Evolutionary conservation across 2,329 filamentous ascomycete genomes (phyloP), one percentile per base, ranked within the genome.

Genomic region (Alternaria sp.): DNA sequence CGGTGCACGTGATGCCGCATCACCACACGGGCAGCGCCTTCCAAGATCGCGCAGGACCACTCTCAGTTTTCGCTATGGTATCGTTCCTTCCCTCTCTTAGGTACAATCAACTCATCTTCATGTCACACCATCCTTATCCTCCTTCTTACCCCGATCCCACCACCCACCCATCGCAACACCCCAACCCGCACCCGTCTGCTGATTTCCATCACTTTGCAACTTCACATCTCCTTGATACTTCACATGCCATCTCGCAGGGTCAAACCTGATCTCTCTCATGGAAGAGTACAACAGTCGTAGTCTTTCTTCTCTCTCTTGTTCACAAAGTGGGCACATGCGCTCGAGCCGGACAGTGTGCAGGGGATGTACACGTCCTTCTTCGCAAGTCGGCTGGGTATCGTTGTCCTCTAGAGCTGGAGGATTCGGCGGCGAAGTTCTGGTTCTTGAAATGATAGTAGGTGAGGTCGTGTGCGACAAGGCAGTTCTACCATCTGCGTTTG

Each of bases 1-100:
- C 20, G 11, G 25, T 20, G 55, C 66, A 68, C 66, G 66, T 68
- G 66, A 66, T 53, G 21, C 45, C 18, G 33, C 46, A 60, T 49
- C 50, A 55, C 30, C 44, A 41, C 37, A 28, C 26, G 26, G 26
- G 25, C 9, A 55, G 45, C 23, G 23, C 33, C 23, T n/a, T 28
- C 37, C 30, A 25, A 50, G 23, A 5, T 18, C 46, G 53, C 37
- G 15, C 20, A 15, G 12, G 15, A 20, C 9, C 33, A 49, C 49
- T 14, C n/a, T 28, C 37, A 28, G 12, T 25, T n/a, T 30, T 33
- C 10, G 15, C 3, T 23, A 20, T 12, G 5, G 15, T 1, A 7
- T 28, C 4, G 0, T 33, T 23, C 1, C 5, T 14, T 6, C 15
- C 1, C 23, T 23, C 20, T 5, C 11, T 23, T 41, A 15, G 30